Percentiles rank a stretch among this genome's conserved stretches.
These are phyloP conservation scores for Debaryomyces psychrophilus DNA, from an alignment of 1,139 yeast species.

Conservation along the genomic window DNA sequence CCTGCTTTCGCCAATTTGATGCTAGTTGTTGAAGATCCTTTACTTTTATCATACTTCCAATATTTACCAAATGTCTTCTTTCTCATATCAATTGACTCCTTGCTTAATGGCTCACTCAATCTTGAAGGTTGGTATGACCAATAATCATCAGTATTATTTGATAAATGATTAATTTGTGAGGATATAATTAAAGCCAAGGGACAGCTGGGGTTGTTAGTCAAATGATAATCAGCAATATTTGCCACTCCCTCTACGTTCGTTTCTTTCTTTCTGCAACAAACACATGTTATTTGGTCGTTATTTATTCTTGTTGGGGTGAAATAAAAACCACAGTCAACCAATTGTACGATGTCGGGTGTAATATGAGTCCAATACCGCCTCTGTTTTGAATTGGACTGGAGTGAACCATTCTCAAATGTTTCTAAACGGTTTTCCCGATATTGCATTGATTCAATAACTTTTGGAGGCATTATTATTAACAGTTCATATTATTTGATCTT, in stretches of 20 bases:
- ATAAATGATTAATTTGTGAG: conserved; percentile 21
- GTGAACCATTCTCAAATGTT: conserved; percentile 14
- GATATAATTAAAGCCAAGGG: conserved; percentile 40
- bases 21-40: conserved; percentile 41
- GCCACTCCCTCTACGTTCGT: conserved; percentile 34
- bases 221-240: conserved; percentile 48
- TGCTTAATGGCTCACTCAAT: conserved; percentile 33
- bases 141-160: conserved; percentile 15
- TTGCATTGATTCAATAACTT: conserved; percentile 14
- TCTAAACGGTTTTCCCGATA: conserved; percentile 14
- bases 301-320: conserved; percentile 58
- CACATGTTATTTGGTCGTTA: conserved; percentile 60
- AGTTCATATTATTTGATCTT: background rate
- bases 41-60: conserved; percentile 57
- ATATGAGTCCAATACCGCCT: conserved; percentile 23
- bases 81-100: conserved; percentile 46
- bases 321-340: conserved; percentile 70
- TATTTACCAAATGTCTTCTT: conserved; percentile 50
- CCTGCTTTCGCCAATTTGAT: conserved; percentile 53
- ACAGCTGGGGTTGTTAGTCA: conserved; percentile 50
- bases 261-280: conserved; percentile 56
- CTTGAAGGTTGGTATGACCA: conserved; percentile 22
- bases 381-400: conserved; percentile 16
- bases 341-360: conserved; percentile 18
- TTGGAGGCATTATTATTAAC: conserved; percentile 15